Base-by-base conservation (phyloP, 306 rosid species). In the Dryas octopetala region DNA sequence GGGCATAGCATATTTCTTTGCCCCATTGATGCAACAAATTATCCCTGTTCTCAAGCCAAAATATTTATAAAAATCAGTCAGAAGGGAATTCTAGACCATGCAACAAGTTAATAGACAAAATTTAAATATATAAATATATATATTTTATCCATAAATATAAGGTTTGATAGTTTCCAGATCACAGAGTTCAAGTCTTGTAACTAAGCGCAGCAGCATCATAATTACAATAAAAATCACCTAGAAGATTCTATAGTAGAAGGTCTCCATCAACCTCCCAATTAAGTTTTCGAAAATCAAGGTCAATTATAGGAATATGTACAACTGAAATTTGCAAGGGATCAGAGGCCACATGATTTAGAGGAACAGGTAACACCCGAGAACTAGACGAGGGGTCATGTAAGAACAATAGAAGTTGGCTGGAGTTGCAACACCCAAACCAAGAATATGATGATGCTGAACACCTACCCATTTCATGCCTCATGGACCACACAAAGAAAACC, bases 301-400 rank as follows among this genome's bases (percentile, higher is more conserved):
- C 62, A 57, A 57, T 19, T 19, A 17, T 17, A n/a, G 32, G 62
- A 2, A 57, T 4, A 57, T 57, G 62, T 17, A 32, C 19, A 19
- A 57, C 62, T 57, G 14, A 57, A 19, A 57, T 9, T 57, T 19
- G 62, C n/a, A 82, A 57, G 19, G 86, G 97, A 76, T 85, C 90
- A 50, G 80, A 60, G n/a, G 88, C 76, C 74, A 78, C 76, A 15
- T 94, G 91, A 81, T 83, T 85, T 76, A 82, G 61, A 61, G 90
- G 95, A 75, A 83, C 66, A 64, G 93, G 90, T 62, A 86, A 79
- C 55, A 85, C 85, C 64, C 91, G 90, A 13, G 84, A 51, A 80
- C 97, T 75, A 41, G 97, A 82, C 13, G 91, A 79, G 54, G 93
- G 96, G 48, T 87, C 78, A 82, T 85, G 75, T 90, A 88, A 17